Percentiles rank a stretch among this genome's conserved stretches.
Conservation (phyloP, 805 yeast genomes). For the Citeromyces matritensis region DNA sequence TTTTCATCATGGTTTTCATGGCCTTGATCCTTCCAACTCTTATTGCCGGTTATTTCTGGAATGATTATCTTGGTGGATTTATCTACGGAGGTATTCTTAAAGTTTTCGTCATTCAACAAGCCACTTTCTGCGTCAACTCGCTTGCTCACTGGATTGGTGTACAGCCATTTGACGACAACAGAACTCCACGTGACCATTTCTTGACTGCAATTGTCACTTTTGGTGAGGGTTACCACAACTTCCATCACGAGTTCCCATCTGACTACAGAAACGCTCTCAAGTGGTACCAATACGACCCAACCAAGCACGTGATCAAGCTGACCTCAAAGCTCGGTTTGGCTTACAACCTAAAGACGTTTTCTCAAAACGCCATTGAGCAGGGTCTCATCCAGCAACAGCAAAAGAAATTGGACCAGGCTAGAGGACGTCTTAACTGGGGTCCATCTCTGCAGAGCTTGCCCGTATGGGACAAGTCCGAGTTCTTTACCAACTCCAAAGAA, state of each 20-base stretch:
- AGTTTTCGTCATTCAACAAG: conserved; percentile 62
- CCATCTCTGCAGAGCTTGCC: conserved; percentile 84
- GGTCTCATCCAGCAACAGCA: conserved; percentile 75
- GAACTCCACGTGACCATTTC: conserved; percentile 59
- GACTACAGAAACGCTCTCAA: conserved; percentile 70
- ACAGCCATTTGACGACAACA: conserved; percentile 60
- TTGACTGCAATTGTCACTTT: conserved; percentile 54
- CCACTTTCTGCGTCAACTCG: conserved; percentile 65
- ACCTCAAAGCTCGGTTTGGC: conserved; percentile 42
- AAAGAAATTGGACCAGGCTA: conserved; percentile 58
- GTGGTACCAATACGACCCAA: conserved; percentile 74
- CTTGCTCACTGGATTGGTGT: conserved; percentile 69
- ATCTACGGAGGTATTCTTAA: conserved; percentile 72
- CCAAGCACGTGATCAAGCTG: conserved; percentile 55
- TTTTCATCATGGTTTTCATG: conserved; percentile 38
- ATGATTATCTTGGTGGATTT: conserved; percentile 64
- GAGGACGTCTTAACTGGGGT: conserved; percentile 83
- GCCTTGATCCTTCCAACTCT: conserved; percentile 51
- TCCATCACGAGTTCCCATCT: conserved; percentile 90
- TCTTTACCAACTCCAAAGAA: conserved; percentile 15
- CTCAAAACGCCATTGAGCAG: conserved; percentile 49
- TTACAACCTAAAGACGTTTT: conserved; percentile 36
- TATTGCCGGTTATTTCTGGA: conserved; percentile 54
- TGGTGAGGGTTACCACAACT: conserved; percentile 89
- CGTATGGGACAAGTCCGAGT: conserved; percentile 28